phyloP scores from a whole-genome alignment of 495 filamentous ascomycete species.

The Diplogelasinospora grovesii region DNA sequence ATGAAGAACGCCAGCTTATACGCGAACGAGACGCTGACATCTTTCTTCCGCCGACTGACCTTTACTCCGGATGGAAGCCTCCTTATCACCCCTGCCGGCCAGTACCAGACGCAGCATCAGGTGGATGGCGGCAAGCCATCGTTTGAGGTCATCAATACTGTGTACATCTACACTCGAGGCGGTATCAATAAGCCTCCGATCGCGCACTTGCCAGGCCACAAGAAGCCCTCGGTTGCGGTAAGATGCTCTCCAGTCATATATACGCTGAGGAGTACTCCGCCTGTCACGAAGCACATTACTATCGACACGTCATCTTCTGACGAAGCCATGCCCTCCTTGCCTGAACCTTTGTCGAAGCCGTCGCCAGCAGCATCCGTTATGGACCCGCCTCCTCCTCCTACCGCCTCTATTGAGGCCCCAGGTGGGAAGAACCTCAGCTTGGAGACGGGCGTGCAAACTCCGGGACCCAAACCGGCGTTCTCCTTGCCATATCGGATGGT shows the following conservation, averaged over 20 bases:
- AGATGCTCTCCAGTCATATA: conserved; percentile 90
- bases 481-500: conserved; percentile 85
- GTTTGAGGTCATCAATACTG: conserved; percentile 91
- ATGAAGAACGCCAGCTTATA: conserved; percentile 85
- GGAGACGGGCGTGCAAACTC: conserved; percentile 43
- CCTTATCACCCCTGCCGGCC: conserved; percentile 91
- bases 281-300: conserved; percentile 78
- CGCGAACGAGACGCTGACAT: conserved; percentile 94
- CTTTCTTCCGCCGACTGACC: conserved; percentile 90
- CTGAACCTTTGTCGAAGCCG: conserved; percentile 68
- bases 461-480: conserved; percentile 65
- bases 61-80: conserved; percentile 95
- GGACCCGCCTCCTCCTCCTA: conserved; percentile 72
- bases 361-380: conserved; percentile 55
- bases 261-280: conserved; percentile 60
- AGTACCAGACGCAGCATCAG: conserved; percentile 78
- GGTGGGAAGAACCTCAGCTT: conserved; percentile 44
- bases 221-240: conserved; percentile 95
- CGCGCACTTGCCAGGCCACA: conserved; percentile 95
- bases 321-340: conserved; percentile 73
- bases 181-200: conserved; percentile 96
- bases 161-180: conserved; percentile 95
- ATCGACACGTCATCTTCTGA: conserved; percentile 88
- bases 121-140: conserved; percentile 62
- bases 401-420: too few relatives aligned